Evolutionary conservation across 768 basidiomycete genomes (phyloP), one percentile per base, ranked within the genome.

Genomic region (Rhodotorula diobovata): DNA sequence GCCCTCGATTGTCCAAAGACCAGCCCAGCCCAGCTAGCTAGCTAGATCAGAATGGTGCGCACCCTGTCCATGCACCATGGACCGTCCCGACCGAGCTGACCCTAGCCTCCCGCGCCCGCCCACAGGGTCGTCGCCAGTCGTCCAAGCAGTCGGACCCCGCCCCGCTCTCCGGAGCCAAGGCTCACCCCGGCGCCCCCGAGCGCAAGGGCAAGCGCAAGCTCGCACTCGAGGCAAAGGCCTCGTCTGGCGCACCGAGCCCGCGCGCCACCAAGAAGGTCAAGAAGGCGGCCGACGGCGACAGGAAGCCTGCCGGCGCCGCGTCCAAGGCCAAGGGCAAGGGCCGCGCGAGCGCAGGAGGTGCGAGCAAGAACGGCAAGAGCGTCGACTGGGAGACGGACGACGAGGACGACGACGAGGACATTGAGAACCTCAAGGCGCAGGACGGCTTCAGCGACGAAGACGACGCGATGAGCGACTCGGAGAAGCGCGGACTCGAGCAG

Each of bases 391-490:
- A 71, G 43, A 51, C 53, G 43, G 70, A 73, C 32, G 68, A 70
- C 45, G 66, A 43, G 41, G 41, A 43, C 41, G 41, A 43, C 41
- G 41, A 43, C 41, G 41, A 67, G 14, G 72, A 70, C 37, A 61
- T 70, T 37, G 73, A 71, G 55, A 64, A 63, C 23, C 54, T 70
- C 57, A 71, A 71, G 64, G 74, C 70, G 25, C 86, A 86, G 75
- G 81, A 88, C 32, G 82, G n/a, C 30, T 67, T 81, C 62, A 81
- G 82, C 28, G 86, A 86, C 50, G 76, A 86, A 7, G 84, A 85
- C 78, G 81, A 83, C 37, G 77, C 82, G 64, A 80, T 82, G 46
- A 84, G 85, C 70, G 79, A 82, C 43, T 79, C 82, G n/a, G 86
- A 87, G 73, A 78, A 86, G 76, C 78, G 79, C 53, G 79, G 79